Evolutionary conservation across 2,329 filamentous ascomycete genomes (phyloP), one percentile per base, ranked within the genome.

Genomic region (Fusarium metavorans): DNA sequence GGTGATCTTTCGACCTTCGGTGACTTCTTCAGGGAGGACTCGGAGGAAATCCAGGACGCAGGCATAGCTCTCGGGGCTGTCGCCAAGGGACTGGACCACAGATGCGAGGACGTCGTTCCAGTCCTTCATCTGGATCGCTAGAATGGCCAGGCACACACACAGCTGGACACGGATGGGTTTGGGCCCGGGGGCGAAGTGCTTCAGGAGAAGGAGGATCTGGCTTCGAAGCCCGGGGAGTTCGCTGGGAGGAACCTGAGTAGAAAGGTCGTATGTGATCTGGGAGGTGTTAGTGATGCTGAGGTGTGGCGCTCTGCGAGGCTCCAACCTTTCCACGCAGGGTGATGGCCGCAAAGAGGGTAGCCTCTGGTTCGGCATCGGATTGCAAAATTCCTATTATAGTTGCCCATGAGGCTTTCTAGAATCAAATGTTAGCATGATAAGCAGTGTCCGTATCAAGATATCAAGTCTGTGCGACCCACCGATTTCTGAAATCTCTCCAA

Each of bases 1-100:
- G 89, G 95, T 98, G 89, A 99, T 98, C 88, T 98, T 99, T 86
- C 97, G 95, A 86, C 97, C 97, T 89, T 99, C 96, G 78, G 94
- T 98, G 81, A 99, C 97, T 89, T 99, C 97, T 88, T 99, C 97
- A 66, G 97, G 97, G 76, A 99, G 92, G 80, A 99, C 95, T 84
- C 95, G 95, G 76, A 99, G 89, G 84, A 99, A 99, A 84, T 99
- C 97, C 81, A 99, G 88, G 80, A 98, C 93, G 83, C 94, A 97
- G 75, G 95, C 91, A 79, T 97, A 91, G 82, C 93, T 95, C 80
- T 92, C 91, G 70, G 93, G 90, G 80, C 93, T 93, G 82, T 90
- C 91, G 76, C 93, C 93, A 66, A 98, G 90, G 50, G 94, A 90
- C 66, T 92, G 89, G 64, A 97, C 94, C 58, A 98, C 93, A 62